Percentiles rank a stretch among this genome's conserved stretches.
Evolutionary conservation across 768 basidiomycete genomes (phyloP).

Genomic region (Termitomyces sp.): DNA sequence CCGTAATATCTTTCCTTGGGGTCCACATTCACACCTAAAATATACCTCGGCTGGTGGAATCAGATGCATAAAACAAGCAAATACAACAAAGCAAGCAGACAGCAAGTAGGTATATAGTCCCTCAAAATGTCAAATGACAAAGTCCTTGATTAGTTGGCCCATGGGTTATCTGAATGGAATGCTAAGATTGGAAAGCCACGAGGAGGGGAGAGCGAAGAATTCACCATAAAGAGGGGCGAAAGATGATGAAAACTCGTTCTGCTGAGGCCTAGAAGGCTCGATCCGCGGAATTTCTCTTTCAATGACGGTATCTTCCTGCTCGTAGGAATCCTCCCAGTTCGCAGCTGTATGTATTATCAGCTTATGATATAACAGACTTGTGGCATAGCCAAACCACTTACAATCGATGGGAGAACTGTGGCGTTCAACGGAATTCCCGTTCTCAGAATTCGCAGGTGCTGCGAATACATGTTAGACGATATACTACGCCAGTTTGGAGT

Average conservation of each 20-base stretch:
- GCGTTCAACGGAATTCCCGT: background rate
- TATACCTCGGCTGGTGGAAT: conserved; percentile 11
- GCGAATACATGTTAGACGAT: background rate
- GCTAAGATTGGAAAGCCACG: background rate
- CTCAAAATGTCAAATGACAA: background rate
- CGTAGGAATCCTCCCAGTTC: conserved; percentile 1
- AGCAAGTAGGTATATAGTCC: background rate
- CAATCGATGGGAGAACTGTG: background rate
- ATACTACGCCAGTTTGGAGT: background rate
- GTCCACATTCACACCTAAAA: conserved; percentile 7
- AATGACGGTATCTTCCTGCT: background rate
- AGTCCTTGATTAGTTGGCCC: background rate
- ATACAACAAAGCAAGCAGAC: background rate
- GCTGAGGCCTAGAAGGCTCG: background rate
- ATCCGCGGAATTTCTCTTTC: background rate
- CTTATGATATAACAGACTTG: background rate
- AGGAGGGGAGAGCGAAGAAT: background rate
- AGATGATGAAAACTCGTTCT: background rate
- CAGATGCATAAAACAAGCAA: background rate
- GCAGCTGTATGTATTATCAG: background rate
- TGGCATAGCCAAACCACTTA: background rate
- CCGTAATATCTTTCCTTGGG: conserved; percentile 15
- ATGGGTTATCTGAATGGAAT: background rate
- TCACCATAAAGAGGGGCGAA: background rate
- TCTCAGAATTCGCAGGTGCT: background rate